A percentile compares a stretch with the other conserved stretches of the same genome.
phyloP scores from a whole-genome alignment of 176 grass and related monocot genomes.

The Triticum aestivum region IWGSC_CS_RefSeq_v2.1 NC_057807.1:453662876-453663375 shows the following conservation, averaged over 20 bases:
- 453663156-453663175: background rate
- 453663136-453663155: background rate
- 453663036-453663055: conserved; percentile 28
- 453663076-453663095: background rate
- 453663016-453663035: conserved; percentile 12
- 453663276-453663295: conserved; percentile 12
- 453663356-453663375: conserved; percentile 4
- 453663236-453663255: conserved; percentile 12
- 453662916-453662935: conserved; percentile 41
- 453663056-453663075: background rate
- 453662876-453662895: background rate
- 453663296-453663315: background rate
- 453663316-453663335: background rate
- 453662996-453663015: conserved; percentile 15
- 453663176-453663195: background rate
- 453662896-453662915: conserved; percentile 17
- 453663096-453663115: background rate
- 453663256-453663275: background rate
- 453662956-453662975: conserved; percentile 38
- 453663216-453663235: conserved; percentile 25
- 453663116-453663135: background rate
- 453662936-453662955: conserved; percentile 37
- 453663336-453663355: background rate
- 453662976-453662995: conserved; percentile 38
- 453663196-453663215: conserved; percentile 32